These are phyloP conservation scores for Atkinsonella hypoxylon DNA, from an alignment of 2,329 filamentous ascomycete genomes.

Conservation along the genomic window DNA sequence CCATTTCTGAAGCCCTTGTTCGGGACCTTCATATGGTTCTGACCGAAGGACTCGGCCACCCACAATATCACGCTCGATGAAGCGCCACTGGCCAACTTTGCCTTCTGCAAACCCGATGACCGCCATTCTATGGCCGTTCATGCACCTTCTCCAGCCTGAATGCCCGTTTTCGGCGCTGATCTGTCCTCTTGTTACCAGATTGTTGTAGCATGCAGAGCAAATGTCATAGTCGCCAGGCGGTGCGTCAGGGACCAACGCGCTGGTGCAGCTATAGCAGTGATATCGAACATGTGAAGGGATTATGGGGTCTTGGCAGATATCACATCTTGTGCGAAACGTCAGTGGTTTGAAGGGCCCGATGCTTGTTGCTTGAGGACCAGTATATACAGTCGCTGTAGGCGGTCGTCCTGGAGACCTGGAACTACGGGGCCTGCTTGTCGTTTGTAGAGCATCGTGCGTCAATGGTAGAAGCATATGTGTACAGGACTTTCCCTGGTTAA, in stretches of 20 bases:
- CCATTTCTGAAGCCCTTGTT: slow-evolving; percentile 35
- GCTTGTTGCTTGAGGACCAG: slow-evolving; percentile 31
- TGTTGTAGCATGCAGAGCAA: slow-evolving; percentile 65
- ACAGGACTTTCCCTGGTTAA: slow-evolving; percentile 71
- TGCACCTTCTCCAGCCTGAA: slow-evolving; percentile 73
- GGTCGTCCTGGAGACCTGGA: slow-evolving; percentile 32
- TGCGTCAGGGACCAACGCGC: slow-evolving; percentile 32
- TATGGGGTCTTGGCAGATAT: slow-evolving; percentile 65
- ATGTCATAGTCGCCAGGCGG: slow-evolving; percentile 72
- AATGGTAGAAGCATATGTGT: slow-evolving; percentile 72
- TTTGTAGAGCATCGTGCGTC: slow-evolving; percentile 40
- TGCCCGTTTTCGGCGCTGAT: slow-evolving; percentile 67
- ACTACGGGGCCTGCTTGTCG: slow-evolving; percentile 25
- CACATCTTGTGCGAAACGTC: slow-evolving; percentile 64
- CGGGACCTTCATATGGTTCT: slow-evolving; percentile 32
- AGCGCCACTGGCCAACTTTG: slow-evolving; percentile 52
- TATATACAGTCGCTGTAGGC: slow-evolving; percentile 35
- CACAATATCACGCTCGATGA: slow-evolving; percentile 60
- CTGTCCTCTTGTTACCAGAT: slow-evolving; percentile 48
- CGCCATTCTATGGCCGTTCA: slow-evolving; percentile 72
- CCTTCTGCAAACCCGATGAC: slow-evolving; percentile 64
- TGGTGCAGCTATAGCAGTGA: slow-evolving; percentile 68
- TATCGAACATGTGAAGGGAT: slow-evolving; percentile 56
- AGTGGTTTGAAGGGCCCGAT: slow-evolving; percentile 53
- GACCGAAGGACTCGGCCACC: slow-evolving; percentile 62